Evolutionary conservation across 2,329 filamentous ascomycete species (phyloP), one percentile per base, ranked within the genome.

Genomic region (Xylariales sp.): DNA sequence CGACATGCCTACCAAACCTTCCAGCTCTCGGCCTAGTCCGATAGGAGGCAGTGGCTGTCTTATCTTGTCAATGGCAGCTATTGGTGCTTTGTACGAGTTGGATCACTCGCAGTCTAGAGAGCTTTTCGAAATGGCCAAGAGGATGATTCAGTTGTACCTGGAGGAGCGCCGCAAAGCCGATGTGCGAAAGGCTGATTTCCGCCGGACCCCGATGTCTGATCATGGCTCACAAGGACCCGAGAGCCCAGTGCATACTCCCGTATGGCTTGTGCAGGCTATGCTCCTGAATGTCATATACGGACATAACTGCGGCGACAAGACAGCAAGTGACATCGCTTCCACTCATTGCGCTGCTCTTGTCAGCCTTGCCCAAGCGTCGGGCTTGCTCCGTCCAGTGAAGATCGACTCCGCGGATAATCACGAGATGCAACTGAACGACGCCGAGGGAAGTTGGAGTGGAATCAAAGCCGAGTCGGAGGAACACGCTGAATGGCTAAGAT

Each of bases 211-310:
- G 14, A 56, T 69, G 42, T 60, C 65, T 40, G 73, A 77, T 46
- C 64, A 71, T 25, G 62, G 58, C 31, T 66, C 72, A 10, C 67
- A 73, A 32, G 59, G 63, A 14, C 65, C 71, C 41, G 84, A 88
- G 44, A 74, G 74, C 37, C 73, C 80, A 12, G 76, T 81, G 28
- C 81, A 88, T 51, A 91, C 90, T 2, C 91, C 91, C 1, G 74
- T 96, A 29, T 97, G 91, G 90, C 74, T 98, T 19, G 89, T 97
- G 12, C 93, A 97, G 63, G 88, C 91, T 1, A 97, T 97, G 91
- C 71, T 97, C 7, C 74, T 98, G 38, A 97, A 95, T 58, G 87
- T 97, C 27, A 86, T 96, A 12, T 97, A 95, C 59, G 91, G 91
- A 11, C 88, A 96, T 62, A 94, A 95, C 51, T 95, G 89, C 59